Evolutionary conservation across 2,329 filamentous ascomycete species (phyloP).

Genomic region (Xylaria multiplex): DNA sequence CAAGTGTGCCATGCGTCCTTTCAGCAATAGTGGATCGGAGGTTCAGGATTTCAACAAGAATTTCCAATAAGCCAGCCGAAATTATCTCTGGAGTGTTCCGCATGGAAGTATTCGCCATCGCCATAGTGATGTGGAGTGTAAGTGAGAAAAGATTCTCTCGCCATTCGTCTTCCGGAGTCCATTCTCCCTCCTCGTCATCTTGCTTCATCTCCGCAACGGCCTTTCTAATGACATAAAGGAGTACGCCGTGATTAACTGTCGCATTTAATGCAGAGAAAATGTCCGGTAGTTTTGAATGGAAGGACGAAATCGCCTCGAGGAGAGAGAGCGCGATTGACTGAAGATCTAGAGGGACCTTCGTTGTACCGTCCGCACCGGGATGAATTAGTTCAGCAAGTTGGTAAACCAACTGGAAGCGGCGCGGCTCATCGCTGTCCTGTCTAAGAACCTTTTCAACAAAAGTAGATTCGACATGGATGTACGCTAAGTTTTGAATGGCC

Average conservation of each 20-base stretch:
- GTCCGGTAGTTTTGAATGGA: conserved; percentile 79
- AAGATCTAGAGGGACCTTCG: conserved; percentile 75
- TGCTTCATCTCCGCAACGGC: conserved; percentile 82
- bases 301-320: conserved; percentile 85
- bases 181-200: conserved; percentile 66
- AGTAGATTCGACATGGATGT: conserved; percentile 83
- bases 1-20: conserved; percentile 82
- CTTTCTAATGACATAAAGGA: conserved; percentile 92
- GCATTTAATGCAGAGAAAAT: conserved; percentile 91
- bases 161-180: conserved; percentile 84
- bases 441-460: conserved; percentile 88
- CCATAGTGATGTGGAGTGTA: conserved; percentile 80
- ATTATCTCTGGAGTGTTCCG: conserved; percentile 73
- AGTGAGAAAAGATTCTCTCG: conserved; percentile 89
- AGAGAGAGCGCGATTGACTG: conserved; percentile 85
- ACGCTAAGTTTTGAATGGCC: conserved; percentile 89
- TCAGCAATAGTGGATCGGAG: conserved; percentile 84
- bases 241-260: conserved; percentile 93
- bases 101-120: conserved; percentile 62
- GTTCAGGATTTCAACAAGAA: conserved; percentile 87
- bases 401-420: conserved; percentile 87
- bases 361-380: conserved; percentile 75
- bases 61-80: conserved; percentile 86
- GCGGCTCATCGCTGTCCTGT: conserved; percentile 88
- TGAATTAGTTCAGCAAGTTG: conserved; percentile 93